Evolutionary conservation across 148 eudicot species (phyloP).

Genomic region (Rheum nobile): DNA sequence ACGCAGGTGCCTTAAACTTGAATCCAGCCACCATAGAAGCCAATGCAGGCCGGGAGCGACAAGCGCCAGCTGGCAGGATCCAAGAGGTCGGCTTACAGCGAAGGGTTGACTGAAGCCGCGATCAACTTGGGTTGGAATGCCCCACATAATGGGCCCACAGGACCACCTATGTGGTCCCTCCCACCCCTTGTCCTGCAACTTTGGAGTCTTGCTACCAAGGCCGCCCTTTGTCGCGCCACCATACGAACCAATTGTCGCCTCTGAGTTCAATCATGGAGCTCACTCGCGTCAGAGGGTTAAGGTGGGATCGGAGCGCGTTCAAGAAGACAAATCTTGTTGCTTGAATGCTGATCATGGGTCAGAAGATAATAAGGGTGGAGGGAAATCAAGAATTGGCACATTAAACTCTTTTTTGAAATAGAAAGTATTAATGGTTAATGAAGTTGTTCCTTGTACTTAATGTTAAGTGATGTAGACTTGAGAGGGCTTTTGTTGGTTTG

Average conservation of each 20-base stretch:
- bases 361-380: neutral
- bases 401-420: neutral
- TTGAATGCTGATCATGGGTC: neutral
- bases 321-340: conserved; percentile 4
- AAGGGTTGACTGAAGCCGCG: neutral
- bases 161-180: neutral
- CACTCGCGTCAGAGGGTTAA: neutral
- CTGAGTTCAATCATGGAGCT: neutral
- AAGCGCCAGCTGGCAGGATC: neutral
- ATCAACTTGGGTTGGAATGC: neutral
- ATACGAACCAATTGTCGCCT: neutral
- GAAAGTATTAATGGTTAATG: neutral
- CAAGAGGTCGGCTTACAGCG: neutral
- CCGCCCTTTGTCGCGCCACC: neutral
- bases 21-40: neutral
- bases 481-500: neutral
- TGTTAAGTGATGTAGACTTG: neutral
- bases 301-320: neutral
- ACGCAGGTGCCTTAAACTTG: neutral
- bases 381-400: neutral
- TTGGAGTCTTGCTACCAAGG: neutral
- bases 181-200: neutral
- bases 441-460: neutral
- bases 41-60: neutral
- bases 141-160: neutral